phyloP scores from a whole-genome alignment of 1,139 yeast species.

The Entelexis sorbosivorans region DNA sequence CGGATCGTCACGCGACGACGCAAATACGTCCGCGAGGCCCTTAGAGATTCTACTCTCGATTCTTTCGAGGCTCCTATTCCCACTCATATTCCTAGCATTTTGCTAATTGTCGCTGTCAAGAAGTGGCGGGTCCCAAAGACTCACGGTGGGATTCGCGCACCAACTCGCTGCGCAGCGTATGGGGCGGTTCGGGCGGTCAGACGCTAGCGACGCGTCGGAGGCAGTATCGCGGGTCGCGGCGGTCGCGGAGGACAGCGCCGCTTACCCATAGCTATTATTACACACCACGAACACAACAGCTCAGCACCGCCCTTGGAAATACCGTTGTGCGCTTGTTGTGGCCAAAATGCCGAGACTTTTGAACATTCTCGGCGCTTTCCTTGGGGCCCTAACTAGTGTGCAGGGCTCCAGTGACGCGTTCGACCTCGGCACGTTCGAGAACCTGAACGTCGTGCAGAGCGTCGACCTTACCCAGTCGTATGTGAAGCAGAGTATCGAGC shows the following conservation, averaged over 20 bases:
- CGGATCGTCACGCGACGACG: background rate
- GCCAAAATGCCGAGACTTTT: slow-evolving; percentile 1
- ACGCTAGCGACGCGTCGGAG: background rate
- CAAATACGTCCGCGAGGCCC: background rate
- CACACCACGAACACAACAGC: background rate
- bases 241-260: background rate
- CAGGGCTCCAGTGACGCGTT: slow-evolving; percentile 2
- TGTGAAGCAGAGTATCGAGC: slow-evolving; percentile 47
- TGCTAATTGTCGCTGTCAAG: no score
- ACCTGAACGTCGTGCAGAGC: slow-evolving; percentile 27
- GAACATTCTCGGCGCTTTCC: background rate
- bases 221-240: slow-evolving; percentile 1
- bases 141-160: no score
- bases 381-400: background rate
- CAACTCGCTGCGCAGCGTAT: no score
- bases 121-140: no score
- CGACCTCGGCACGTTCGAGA: slow-evolving; percentile 24
- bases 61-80: background rate
- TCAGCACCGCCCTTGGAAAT: background rate
- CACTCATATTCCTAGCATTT: background rate
- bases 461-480: slow-evolving; percentile 61
- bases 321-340: background rate
- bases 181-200: no score
- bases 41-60: background rate
- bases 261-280: background rate